Evolutionary conservation across 371 early-diverging fungal genomes (phyloP).

Genomic region (Rhizopus delemar): DNA sequence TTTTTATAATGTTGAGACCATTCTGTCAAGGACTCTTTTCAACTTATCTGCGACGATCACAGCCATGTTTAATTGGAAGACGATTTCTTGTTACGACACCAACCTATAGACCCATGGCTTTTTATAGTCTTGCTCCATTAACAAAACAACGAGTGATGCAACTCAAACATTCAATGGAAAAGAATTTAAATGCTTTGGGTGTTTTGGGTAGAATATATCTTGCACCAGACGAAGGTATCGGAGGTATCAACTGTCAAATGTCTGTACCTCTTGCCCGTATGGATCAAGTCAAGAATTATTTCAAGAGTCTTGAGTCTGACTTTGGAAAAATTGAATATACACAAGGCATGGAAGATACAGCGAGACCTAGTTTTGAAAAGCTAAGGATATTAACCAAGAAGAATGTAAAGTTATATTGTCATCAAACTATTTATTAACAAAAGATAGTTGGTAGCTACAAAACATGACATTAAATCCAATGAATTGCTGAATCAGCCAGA

Average conservation of each 20-base stretch:
- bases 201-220: slow-evolving; percentile 75
- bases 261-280: slow-evolving; percentile 58
- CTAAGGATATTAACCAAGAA: slow-evolving; percentile 64
- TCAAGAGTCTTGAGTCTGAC: slow-evolving; percentile 29
- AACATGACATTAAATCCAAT: slow-evolving; percentile 46
- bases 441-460: slow-evolving; percentile 56
- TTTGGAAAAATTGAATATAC: slow-evolving; percentile 54
- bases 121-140: slow-evolving; percentile 34
- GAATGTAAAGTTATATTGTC: slow-evolving; percentile 40
- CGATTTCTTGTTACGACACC: background rate
- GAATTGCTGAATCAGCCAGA: slow-evolving; percentile 59
- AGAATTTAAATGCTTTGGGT: slow-evolving; percentile 42
- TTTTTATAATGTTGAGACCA: too few relatives aligned
- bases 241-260: slow-evolving; percentile 79
- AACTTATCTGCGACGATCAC: background rate
- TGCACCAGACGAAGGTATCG: slow-evolving; percentile 50
- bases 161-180: slow-evolving; percentile 25
- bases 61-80: background rate
- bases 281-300: slow-evolving; percentile 40
- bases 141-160: slow-evolving; percentile 11
- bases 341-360: slow-evolving; percentile 60
- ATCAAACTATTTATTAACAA: background rate
- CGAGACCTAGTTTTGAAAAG: slow-evolving; percentile 57
- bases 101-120: slow-evolving; percentile 34
- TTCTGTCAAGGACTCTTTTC: too few relatives aligned